Evolutionary conservation across 345 rosid genomes (phyloP), one percentile per base, ranked within the genome.

Genomic region (Acer negundo): DNA sequence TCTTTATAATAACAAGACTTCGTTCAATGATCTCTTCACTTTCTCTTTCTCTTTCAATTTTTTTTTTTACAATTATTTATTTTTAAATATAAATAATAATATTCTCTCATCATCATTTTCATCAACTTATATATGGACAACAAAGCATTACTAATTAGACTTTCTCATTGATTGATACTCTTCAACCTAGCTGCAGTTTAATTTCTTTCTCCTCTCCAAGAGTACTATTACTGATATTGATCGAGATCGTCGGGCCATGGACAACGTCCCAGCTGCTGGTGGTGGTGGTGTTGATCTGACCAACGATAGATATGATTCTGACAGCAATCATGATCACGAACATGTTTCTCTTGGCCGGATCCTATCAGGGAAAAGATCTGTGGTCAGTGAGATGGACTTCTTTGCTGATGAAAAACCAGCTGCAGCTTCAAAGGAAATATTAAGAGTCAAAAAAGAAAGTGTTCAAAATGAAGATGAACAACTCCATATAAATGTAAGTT

Each of bases 381-480:
- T 67, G 24, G 67, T 78, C 62, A 73, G 55, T 42, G 87, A 86
- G 77, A 78, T 80, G 85, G 82, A 86, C 78, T 84, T 86, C 80
- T 84, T 84, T 24, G 75, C 87, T 24, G 26, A 35, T 47, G 47
- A 72, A 40, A 13, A 75, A 19, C 56, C 17, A 15, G 56, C 55
- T 38, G 62, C 56, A 49, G 56, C 69, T 76, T 63, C 71, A 1
- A 62, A 51, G 16, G 70, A 68, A 35, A 38, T 17, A 4, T 1
- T 9, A 10, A 28, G 11, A 5, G 35, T 51, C 70, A 72, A 80
- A 70, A 76, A 9, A 17, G 80, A 67, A 10, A 16, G 16, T 6
- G 59, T 8, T 58, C 42, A 5, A 31, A 17, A 22, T 17, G 51
- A 4, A 26, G 61, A 13, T 16, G 24, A 9, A 10, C 31, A 20